Conservation (phyloP, 108 stramenopile genomes). For the Nitzschia sp. region DNA sequence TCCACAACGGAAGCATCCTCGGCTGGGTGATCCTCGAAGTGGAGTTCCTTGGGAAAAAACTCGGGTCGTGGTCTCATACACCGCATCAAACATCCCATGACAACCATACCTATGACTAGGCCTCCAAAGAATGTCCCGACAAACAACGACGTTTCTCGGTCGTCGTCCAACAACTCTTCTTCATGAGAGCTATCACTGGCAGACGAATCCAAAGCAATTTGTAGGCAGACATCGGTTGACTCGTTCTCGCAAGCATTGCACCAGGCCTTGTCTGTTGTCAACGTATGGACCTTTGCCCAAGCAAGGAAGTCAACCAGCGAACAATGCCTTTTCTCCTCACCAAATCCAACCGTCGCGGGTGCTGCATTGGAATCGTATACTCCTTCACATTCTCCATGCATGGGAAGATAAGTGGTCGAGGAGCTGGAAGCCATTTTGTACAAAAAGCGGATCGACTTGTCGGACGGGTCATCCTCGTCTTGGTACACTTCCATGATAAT, state of each 20-base stretch:
- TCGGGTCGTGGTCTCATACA: too few relatives aligned
- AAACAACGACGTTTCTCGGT: background rate
- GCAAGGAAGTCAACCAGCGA: constrained; percentile 15
- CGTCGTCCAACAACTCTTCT: background rate
- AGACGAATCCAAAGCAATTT: background rate
- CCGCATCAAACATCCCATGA: constrained; percentile 5
- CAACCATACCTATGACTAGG: constrained; percentile 11
- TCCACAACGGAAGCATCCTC: too few relatives aligned
- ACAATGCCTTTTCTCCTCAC: constrained; percentile 9
- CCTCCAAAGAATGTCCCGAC: constrained; percentile 29
- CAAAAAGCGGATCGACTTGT: constrained; percentile 20
- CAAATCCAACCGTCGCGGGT: background rate
- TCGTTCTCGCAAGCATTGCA: constrained; percentile 43
- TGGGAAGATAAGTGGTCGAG: constrained; percentile 3
- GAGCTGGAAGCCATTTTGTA: constrained; percentile 28
- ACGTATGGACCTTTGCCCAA: constrained; percentile 18
- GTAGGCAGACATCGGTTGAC: constrained; percentile 37
- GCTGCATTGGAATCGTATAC: background rate
- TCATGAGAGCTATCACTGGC: background rate
- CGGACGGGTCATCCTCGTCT: constrained; percentile 6
- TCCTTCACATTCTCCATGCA: constrained; percentile 2
- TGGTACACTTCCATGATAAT: constrained; percentile 44
- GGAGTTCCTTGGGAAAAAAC: too few relatives aligned
- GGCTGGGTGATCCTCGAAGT: too few relatives aligned
- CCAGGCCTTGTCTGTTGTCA: constrained; percentile 31